Evolutionary conservation across 805 yeast species (phyloP), one percentile per base, ranked within the genome.

Genomic region (Lachancea mirantina): DNA sequence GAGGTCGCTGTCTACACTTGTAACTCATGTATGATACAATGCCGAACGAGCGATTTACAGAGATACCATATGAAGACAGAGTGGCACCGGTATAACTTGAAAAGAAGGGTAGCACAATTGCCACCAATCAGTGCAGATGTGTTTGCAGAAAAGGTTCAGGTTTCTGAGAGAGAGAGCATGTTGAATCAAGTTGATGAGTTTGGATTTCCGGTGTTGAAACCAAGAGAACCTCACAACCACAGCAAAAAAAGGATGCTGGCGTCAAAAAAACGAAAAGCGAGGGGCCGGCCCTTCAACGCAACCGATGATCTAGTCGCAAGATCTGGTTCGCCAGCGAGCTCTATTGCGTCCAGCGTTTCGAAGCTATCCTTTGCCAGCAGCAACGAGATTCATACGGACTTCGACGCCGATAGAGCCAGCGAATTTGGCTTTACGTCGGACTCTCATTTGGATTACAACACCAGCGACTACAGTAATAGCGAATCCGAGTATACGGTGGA

Each of bases 61-160:
- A 70, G 97, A 41, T 71, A 70, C 43, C 98, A 92, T 56, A 92
- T 92, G 98, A 85, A 84, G 55, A 78, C 95, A 2, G 98, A 92
- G 36, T 92, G 98, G 98, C 98, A 92, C 55, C 72, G 98, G 42
- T 92, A 92, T 59, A 92, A 92, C 52, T 69, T 92, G 51, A 92
- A 92, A 55, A 76, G 98, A 62, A 73, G 95, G 49, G 95, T 92
- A 19, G 95, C 96, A 1, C 71, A 72, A 19, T 61, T 87, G 37
- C 79, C 88, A 5, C 79, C 94, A 1, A 74, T 87, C 19, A 61
- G 77, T 13, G 74, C 84, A 2, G 81, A 64, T 39, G 55, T 55
- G 20, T 61, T 57, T 48, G 61, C 63, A 26, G 62, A 59, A 44
- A 65, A 61, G 38, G 43, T 56, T 15, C 65, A 60, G 36, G 45